Evolutionary conservation across 169 alveolate genomes (phyloP).

Genomic region (Plasmodium knowlesi): DNA sequence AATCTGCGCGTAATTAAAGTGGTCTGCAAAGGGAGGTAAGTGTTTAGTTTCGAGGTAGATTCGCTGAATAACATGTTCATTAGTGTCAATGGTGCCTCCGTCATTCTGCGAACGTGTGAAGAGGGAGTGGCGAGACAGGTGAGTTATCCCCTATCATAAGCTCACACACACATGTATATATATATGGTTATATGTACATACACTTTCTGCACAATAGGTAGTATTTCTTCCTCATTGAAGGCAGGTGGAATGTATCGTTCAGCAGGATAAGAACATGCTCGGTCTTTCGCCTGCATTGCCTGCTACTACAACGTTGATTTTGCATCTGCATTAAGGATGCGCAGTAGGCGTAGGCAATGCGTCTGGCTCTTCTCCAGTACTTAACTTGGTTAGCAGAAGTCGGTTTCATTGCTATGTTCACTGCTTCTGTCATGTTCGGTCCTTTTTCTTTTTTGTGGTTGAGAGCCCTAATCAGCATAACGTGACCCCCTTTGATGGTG

Average conservation of each 20-base stretch:
- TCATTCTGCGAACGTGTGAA: not conserved
- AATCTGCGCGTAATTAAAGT: constrained; percentile 24
- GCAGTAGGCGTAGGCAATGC: constrained; percentile 51
- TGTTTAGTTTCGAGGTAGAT: not conserved
- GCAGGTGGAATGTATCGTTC: constrained; percentile 66
- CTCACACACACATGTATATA: not conserved
- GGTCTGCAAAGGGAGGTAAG: not conserved
- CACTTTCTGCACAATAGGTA: constrained; percentile 39
- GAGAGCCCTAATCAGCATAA: not conserved
- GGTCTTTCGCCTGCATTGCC: too few relatives aligned
- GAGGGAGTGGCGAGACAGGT: not conserved
- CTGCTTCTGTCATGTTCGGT: not conserved
- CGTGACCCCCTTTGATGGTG: not conserved
- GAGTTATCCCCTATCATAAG: not conserved
- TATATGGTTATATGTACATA: not conserved
- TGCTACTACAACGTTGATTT: not conserved
- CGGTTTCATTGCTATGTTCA: constrained; percentile 1
- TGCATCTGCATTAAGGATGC: not conserved
- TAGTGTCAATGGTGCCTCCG: not conserved
- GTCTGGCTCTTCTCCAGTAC: constrained; percentile 52
- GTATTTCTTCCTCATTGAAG: constrained; percentile 69
- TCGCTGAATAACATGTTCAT: not conserved
- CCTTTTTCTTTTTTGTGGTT: not conserved
- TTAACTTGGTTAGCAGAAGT: constrained; percentile 22
- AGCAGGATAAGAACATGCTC: constrained; percentile 17